Conservation (phyloP, 2,329 filamentous ascomycete genomes). For the Eutypella sp. region DNA sequence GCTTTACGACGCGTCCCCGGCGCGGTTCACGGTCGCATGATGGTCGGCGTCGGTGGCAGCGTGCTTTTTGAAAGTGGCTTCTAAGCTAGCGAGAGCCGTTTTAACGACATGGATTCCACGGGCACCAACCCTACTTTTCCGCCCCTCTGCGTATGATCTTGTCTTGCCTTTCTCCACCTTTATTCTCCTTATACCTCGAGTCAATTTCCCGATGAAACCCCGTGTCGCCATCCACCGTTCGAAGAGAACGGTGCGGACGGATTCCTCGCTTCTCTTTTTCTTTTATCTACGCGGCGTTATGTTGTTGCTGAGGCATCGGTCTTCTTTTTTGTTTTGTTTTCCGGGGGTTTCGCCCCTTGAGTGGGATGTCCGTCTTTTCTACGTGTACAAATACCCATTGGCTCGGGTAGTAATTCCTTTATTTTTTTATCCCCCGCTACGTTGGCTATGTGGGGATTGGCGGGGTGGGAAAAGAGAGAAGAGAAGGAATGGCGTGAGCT, state of each 20-base stretch:
- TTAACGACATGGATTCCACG: too few species aligned
- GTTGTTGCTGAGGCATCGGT: too few species aligned
- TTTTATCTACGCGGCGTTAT: too few species aligned
- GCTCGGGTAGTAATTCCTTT: not conserved
- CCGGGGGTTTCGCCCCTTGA: not conserved
- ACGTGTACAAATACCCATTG: not conserved
- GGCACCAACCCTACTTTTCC: too few species aligned
- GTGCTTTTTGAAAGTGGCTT: constrained; percentile 4
- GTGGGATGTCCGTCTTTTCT: not conserved
- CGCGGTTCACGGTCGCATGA: too few species aligned
- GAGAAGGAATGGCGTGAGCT: not conserved
- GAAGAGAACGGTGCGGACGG: too few species aligned
- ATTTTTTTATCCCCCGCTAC: not conserved
- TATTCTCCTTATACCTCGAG: constrained; percentile 3
- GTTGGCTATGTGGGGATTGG: too few species aligned
- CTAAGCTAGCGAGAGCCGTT: too few species aligned
- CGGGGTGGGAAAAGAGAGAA: not conserved
- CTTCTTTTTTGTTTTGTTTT: not conserved
- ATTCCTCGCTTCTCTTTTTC: too few species aligned
- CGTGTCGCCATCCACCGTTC: not conserved
- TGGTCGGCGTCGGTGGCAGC: constrained; percentile 15
- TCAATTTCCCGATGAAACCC: not conserved
- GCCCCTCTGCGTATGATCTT: too few species aligned
- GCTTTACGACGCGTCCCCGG: too few species aligned
- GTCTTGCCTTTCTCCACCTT: constrained; percentile 1